Evolutionary conservation across 805 yeast species (phyloP).

Genomic region (Clavispora asparagi): DNA sequence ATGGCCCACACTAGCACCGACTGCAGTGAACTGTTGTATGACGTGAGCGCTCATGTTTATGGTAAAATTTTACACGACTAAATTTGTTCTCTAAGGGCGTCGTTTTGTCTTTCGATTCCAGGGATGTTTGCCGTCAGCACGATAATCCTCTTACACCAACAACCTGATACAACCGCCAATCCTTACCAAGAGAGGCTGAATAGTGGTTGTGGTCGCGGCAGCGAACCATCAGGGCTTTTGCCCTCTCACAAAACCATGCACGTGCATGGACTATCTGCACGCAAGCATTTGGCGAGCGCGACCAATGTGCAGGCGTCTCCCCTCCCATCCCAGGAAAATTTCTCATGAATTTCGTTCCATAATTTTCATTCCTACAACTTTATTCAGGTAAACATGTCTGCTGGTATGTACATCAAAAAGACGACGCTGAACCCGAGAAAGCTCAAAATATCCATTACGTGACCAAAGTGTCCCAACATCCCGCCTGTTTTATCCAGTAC

Average conservation of each 20-base stretch:
- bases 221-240: conserved; percentile 9
- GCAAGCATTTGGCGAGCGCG: neutral
- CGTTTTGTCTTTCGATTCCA: too few species aligned
- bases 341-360: conserved; percentile 10
- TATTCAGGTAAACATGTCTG: conserved; percentile 17
- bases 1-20: too few species aligned
- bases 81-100: too few species aligned
- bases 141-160: too few species aligned
- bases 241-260: conserved; percentile 5
- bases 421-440: neutral
- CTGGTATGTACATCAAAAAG: conserved; percentile 13
- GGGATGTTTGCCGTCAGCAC: too few species aligned
- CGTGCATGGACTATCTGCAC: neutral
- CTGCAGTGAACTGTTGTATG: too few species aligned
- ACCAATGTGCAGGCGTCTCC: conserved; percentile 2
- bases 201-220: too few species aligned
- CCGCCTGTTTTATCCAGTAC: neutral
- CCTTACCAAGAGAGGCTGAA: too few species aligned
- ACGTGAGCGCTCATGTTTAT: too few species aligned
- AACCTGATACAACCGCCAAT: too few species aligned
- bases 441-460: neutral
- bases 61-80: too few species aligned
- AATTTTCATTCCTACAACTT: conserved; percentile 10
- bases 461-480: neutral
- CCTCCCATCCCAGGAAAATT: conserved; percentile 16